Conservation (phyloP, 2,329 filamentous ascomycete genomes). For the Epichloe sylvatica region DNA sequence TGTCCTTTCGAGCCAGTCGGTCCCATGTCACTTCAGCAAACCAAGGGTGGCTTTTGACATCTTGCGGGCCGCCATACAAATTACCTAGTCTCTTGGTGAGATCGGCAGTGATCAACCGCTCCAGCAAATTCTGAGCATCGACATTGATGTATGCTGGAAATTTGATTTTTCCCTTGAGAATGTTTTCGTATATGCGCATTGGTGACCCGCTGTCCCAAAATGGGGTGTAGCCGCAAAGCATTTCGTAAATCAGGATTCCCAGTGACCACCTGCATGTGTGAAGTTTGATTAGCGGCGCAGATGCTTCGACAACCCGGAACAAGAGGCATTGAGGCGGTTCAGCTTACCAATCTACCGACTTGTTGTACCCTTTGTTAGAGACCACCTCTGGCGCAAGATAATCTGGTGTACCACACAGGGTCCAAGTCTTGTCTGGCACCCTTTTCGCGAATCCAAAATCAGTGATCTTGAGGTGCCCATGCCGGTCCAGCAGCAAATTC, state of each 20-base stretch:
- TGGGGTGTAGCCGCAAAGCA: constrained; percentile 96
- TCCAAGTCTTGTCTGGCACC: constrained; percentile 98
- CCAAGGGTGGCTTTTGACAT: constrained; percentile 93
- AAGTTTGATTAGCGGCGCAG: not conserved
- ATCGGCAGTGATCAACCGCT: constrained; percentile 86
- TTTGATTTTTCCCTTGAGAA: constrained; percentile 87
- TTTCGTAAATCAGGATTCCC: constrained; percentile 96
- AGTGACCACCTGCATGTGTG: constrained; percentile 69
- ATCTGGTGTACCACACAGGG: constrained; percentile 90
- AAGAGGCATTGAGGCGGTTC: not conserved
- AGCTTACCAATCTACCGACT: constrained; percentile 92
- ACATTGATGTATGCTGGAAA: constrained; percentile 92
- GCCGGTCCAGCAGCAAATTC: constrained; percentile 79
- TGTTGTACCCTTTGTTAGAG: constrained; percentile 99
- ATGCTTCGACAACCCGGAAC: not conserved
- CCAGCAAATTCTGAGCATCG: constrained; percentile 83
- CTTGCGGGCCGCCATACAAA: constrained; percentile 74
- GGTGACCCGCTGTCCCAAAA: constrained; percentile 98
- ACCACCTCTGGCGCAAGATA: constrained; percentile 96
- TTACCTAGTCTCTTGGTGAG: constrained; percentile 92
- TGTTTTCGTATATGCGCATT: constrained; percentile 99
- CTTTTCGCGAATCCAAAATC: constrained; percentile 98
- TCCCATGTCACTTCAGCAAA: constrained; percentile 98
- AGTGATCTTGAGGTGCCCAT: constrained; percentile 91
- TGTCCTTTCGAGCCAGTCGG: constrained; percentile 82